Conservation (phyloP, 345 rosid species). For the Raphanus raphanistrum region DNA sequence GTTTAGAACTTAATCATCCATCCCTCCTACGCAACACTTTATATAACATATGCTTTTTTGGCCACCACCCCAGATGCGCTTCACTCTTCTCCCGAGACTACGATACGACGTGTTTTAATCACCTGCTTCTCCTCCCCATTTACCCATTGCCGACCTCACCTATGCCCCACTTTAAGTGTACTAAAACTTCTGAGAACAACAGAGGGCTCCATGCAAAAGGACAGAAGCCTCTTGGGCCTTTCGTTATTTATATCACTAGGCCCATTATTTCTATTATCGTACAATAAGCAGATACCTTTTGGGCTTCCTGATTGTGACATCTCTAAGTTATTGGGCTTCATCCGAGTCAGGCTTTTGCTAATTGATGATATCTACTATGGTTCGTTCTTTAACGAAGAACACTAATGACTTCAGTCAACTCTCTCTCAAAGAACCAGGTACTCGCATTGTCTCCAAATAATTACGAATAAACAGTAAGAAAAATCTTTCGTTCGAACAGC, state of each 20-base stretch:
- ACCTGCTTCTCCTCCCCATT: slow-evolving; percentile 10
- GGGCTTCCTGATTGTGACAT: neutral
- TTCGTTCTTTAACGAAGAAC: neutral
- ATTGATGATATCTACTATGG: neutral
- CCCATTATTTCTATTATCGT: neutral
- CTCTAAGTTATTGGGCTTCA: neutral
- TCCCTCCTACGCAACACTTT: neutral
- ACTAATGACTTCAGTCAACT: neutral
- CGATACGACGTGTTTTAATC: slow-evolving; percentile 20
- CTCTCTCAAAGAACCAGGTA: neutral
- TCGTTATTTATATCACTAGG: too few species aligned
- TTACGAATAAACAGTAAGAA: slow-evolving; percentile 16
- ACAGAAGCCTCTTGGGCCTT: neutral
- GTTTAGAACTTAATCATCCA: neutral
- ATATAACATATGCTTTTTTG: neutral
- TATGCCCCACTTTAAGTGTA: neutral
- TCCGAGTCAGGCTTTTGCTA: neutral
- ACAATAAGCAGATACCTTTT: neutral
- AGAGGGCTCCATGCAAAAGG: neutral
- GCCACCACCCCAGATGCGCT: slow-evolving; percentile 25
- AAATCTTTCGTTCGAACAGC: neutral
- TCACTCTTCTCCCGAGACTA: slow-evolving; percentile 24
- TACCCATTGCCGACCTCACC: neutral
- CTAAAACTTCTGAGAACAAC: neutral
- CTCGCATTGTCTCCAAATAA: slow-evolving; percentile 20